Evolutionary conservation across 2,329 filamentous ascomycete genomes (phyloP), one percentile per base, ranked within the genome.

Genomic region (Cordyceps javanica): DNA sequence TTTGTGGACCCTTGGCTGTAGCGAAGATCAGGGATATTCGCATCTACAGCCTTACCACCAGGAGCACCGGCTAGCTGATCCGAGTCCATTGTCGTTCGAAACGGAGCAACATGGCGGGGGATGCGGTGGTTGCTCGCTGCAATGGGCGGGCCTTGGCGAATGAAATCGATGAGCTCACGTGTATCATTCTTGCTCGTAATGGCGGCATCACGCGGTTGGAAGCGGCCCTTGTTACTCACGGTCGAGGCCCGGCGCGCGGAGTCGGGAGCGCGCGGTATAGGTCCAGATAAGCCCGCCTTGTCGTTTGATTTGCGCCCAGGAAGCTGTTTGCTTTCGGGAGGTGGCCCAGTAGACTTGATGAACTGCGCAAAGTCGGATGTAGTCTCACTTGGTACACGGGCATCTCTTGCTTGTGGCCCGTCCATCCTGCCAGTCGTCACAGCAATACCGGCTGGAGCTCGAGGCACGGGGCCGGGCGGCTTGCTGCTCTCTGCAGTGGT

Each of bases 101-200:
- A 96, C 1, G 91, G 90, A 10, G 91, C 91, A 13, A 94, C 86
- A n/a, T 82, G 83, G 19, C 89, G 86, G 42, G 91, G 88, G 61
- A 95, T 94, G 25, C 90, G 85, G 59, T 85, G 89, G 23, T 54
- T 58, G 44, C 77, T 78, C 34, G 77, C 74, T 45, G 75, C 69
- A 60, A 75, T 80, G 0, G 89, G 87, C 3, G 91, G 91, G 1
- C 92, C 93, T 68, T 90, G 87, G 46, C 92, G 87, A 62, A 99
- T 95, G 70, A 99, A 97, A 69, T 97, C 92, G 63, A 97, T 96
- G 59, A 99, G 76, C 60, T 97, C 94, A 13, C 90, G 89, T 58
- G 87, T 95, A 62, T 87, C 86, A 52, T 84, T 83, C 53, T 78
- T 79, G 58, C 75, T 76, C 51, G 85, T 80, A 16, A 85, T 80